phyloP scores from a whole-genome alignment of 129 eudicot genomes.

The Helichrysum umbraculigerum region DNA sequence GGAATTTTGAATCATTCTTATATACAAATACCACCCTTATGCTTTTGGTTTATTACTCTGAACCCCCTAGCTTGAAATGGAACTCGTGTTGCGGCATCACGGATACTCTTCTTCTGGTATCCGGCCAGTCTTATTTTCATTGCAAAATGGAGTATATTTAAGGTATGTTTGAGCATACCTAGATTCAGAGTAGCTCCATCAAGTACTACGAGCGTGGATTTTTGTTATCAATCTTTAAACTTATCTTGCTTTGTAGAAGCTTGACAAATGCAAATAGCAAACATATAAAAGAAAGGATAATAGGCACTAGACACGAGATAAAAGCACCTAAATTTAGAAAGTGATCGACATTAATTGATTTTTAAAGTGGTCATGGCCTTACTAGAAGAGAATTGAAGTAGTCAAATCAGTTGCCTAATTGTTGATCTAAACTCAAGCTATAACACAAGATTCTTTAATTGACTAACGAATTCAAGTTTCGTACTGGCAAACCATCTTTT shows the following conservation, averaged over 20 bases:
- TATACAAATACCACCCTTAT: conserved; percentile 19
- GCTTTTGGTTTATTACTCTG: neutral
- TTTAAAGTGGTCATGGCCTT: neutral
- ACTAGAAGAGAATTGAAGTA: too few relatives aligned
- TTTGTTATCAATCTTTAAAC: too few relatives aligned
- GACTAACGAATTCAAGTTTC: neutral
- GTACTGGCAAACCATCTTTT: neutral
- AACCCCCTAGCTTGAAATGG: conserved; percentile 12
- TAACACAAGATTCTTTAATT: neutral
- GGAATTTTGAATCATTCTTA: conserved; percentile 27
- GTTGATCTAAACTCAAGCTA: neutral
- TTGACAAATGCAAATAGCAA: neutral
- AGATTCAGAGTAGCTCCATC: neutral
- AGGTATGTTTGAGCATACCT: neutral
- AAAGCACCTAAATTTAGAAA: neutral
- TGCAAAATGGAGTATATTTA: neutral
- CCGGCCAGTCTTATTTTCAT: too few relatives aligned
- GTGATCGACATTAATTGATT: neutral
- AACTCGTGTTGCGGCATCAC: neutral
- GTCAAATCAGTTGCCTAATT: neutral
- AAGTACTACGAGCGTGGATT: too few relatives aligned
- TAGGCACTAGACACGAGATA: neutral
- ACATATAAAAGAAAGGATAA: neutral
- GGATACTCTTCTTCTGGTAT: neutral
- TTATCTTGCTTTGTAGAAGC: neutral